Evolutionary conservation across 768 basidiomycete genomes (phyloP).

Genomic region (Boletales sp.): DNA sequence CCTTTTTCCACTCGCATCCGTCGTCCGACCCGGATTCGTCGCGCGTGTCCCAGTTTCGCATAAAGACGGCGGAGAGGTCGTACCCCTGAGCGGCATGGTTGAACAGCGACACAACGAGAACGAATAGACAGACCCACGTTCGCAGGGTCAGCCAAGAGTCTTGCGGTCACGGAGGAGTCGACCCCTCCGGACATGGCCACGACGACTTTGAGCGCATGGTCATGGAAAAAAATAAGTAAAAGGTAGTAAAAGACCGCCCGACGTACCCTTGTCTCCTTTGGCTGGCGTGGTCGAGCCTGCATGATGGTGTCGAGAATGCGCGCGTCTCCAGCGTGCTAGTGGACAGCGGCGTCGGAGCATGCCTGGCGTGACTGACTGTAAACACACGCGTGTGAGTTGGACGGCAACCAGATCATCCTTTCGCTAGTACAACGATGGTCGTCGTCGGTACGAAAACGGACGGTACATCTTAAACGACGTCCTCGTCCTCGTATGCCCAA

Average conservation of each 20-base stretch:
- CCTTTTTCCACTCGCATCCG: constrained; percentile 96
- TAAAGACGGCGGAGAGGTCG: constrained; percentile 84
- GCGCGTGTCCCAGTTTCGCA: constrained; percentile 93
- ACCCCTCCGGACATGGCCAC: constrained; percentile 96
- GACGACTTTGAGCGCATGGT: constrained; percentile 50
- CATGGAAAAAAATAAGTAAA: not conserved
- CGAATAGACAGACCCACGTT: constrained; percentile 41
- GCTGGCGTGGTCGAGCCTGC: constrained; percentile 12
- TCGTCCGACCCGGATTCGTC: constrained; percentile 75
- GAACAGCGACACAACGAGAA: not conserved
- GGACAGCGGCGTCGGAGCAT: constrained; percentile 14
- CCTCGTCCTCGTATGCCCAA: not conserved
- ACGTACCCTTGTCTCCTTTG: constrained; percentile 28
- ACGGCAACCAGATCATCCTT: not conserved
- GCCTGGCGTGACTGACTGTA: not conserved
- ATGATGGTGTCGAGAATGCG: constrained; percentile 13
- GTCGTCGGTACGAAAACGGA: constrained; percentile 41
- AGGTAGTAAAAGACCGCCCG: no score
- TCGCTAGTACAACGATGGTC: constrained; percentile 24
- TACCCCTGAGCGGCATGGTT: constrained; percentile 49
- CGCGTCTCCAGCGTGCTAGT: constrained; percentile 1
- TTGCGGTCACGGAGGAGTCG: constrained; percentile 88
- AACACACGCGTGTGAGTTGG: not conserved
- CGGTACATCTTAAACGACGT: constrained; percentile 22
- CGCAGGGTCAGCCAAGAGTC: constrained; percentile 52